A percentile compares a stretch with the other conserved stretches of the same genome.
phyloP scores from a whole-genome alignment of 1,284 basidiomycete species.

The Trametes versicolor region DNA sequence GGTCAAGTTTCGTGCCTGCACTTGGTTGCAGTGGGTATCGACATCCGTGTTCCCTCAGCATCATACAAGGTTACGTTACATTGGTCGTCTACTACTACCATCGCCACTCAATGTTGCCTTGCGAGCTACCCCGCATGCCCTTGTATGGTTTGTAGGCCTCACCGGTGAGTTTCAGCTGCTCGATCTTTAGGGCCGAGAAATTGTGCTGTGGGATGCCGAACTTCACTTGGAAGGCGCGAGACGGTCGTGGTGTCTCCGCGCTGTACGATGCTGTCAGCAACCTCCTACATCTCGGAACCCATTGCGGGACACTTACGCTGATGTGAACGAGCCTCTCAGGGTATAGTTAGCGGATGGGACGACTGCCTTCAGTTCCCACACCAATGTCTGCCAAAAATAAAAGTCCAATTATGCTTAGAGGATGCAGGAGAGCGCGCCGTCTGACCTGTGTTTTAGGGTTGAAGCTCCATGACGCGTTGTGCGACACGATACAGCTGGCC shows the following conservation, averaged over 20 bases:
- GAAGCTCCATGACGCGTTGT: slow-evolving; percentile 83
- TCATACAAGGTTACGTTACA: slow-evolving; percentile 15
- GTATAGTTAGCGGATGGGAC: slow-evolving; percentile 76
- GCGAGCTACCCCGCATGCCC: slow-evolving; percentile 71
- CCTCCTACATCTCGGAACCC: not conserved
- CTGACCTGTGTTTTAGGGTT: slow-evolving; percentile 73
- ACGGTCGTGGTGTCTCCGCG: slow-evolving; percentile 56
- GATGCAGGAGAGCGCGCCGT: slow-evolving; percentile 10
- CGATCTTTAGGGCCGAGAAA: slow-evolving; percentile 85
- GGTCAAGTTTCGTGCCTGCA: not conserved
- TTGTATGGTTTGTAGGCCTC: slow-evolving; percentile 81
- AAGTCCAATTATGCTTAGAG: not conserved
- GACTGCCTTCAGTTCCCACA: slow-evolving; percentile 81
- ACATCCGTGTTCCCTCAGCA: not conserved
- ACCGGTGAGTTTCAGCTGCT: slow-evolving; percentile 85
- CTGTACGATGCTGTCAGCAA: slow-evolving; percentile 38
- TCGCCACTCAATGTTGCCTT: slow-evolving; percentile 78
- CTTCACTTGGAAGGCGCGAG: slow-evolving; percentile 75
- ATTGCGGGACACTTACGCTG: slow-evolving; percentile 56
- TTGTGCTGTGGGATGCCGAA: slow-evolving; percentile 81
- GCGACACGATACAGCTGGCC: slow-evolving; percentile 69
- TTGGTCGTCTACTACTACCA: slow-evolving; percentile 54
- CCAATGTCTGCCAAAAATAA: slow-evolving; percentile 58
- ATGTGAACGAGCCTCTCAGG: slow-evolving; percentile 81
- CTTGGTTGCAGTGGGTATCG: not conserved